These are phyloP conservation scores for Lithospermum erythrorhizon DNA, from an alignment of 257 asterid genomes.

Conservation along the genomic window DNA sequence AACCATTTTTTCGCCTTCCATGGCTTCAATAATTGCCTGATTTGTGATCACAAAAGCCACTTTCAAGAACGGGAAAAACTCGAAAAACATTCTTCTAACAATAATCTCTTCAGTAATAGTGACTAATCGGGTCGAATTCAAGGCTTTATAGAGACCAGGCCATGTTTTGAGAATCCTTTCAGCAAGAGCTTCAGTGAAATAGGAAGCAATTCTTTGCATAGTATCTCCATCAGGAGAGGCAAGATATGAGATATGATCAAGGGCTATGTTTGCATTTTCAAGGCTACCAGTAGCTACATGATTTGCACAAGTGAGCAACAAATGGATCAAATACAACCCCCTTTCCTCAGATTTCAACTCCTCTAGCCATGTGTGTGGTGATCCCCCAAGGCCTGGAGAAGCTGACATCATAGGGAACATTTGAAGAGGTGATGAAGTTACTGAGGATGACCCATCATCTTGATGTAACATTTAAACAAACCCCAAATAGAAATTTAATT, in stretches of 20 bases:
- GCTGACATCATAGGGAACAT: conserved; percentile 44
- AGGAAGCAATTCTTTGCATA: conserved; percentile 85
- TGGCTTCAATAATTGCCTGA: conserved; percentile 81
- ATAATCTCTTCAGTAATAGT: conserved; percentile 48
- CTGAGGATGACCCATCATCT: conserved; percentile 86
- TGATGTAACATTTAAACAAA: conserved; percentile 44
- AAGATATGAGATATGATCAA: conserved; percentile 80
- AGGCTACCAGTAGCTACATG: conserved; percentile 71
- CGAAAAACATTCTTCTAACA: conserved; percentile 67
- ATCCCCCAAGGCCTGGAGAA: conserved; percentile 36
- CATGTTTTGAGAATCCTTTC: conserved; percentile 65
- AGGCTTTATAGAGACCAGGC: conserved; percentile 81
- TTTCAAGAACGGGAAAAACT: conserved; percentile 64
- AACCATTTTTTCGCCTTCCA: conserved; percentile 95
- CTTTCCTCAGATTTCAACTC: conserved; percentile 88
- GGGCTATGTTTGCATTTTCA: conserved; percentile 76
- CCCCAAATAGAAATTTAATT: background rate
- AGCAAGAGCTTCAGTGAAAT: conserved; percentile 76
- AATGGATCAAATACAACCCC: conserved; percentile 70
- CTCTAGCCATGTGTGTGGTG: conserved; percentile 72
- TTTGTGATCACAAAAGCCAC: conserved; percentile 70
- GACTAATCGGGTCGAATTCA: conserved; percentile 41
- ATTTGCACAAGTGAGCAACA: conserved; percentile 69
- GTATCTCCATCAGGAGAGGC: conserved; percentile 84
- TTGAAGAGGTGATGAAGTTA: conserved; percentile 62